Evolutionary conservation across 257 asterid species (phyloP).

Genomic region (Fraxinus excelsior): DNA sequence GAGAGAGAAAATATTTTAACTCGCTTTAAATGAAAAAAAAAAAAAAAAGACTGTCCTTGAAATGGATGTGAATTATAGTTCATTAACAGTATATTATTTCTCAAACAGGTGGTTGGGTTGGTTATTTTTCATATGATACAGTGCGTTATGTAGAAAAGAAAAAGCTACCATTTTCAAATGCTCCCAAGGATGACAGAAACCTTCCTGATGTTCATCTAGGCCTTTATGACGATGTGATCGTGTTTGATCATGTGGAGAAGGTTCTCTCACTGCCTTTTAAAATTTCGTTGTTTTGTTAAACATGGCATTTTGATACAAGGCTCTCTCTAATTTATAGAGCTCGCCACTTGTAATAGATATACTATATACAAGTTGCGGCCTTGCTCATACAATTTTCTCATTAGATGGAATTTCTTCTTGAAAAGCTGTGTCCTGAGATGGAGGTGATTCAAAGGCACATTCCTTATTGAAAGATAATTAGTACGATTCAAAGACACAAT

Average conservation of each 20-base stretch:
- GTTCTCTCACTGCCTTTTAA: conserved; percentile 39
- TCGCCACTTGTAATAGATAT: conserved; percentile 4
- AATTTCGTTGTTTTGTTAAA: conserved; percentile 4
- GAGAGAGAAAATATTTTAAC: neutral
- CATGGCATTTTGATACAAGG: neutral
- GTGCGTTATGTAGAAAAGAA: conserved; percentile 93
- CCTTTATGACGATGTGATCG: conserved; percentile 90
- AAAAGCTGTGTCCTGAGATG: neutral
- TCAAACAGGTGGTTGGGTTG: conserved; percentile 98
- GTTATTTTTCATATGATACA: conserved; percentile 91
- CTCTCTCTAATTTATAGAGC: conserved; percentile 5
- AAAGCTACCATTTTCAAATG: conserved; percentile 81
- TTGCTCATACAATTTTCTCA: conserved; percentile 19
- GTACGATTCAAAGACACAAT: neutral
- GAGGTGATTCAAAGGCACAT: neutral
- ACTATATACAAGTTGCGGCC: conserved; percentile 19
- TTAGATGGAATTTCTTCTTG: conserved; percentile 1
- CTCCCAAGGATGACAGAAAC: conserved; percentile 86
- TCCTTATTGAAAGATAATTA: neutral
- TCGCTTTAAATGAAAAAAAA: neutral
- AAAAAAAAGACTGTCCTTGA: neutral
- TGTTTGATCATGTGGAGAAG: conserved; percentile 99
- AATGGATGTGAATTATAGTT: conserved; percentile 6
- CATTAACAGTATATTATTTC: conserved; percentile 21
- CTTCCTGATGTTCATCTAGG: conserved; percentile 97